Evolutionary conservation across 2,329 filamentous ascomycete species (phyloP).

Genomic region (Aureobasidium zeae): DNA sequence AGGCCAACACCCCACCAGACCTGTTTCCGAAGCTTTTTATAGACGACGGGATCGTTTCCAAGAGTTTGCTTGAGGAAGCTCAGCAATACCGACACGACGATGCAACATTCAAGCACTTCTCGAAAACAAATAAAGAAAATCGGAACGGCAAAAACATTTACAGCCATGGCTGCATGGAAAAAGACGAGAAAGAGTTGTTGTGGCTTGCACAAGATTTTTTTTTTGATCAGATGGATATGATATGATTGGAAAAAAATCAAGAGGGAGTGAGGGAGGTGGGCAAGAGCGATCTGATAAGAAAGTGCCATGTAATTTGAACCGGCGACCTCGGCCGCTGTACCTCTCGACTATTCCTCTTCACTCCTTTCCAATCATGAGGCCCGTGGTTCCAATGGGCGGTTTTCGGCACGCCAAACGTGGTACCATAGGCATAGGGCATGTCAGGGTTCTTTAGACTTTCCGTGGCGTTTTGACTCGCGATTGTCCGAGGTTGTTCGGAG

Average conservation of each 20-base stretch:
- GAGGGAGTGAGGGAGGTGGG: no score
- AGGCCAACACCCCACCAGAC: constrained; percentile 59
- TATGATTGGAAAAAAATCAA: no score
- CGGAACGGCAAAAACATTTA: constrained; percentile 65
- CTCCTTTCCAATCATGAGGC: not conserved
- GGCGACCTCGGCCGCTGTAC: constrained; percentile 13
- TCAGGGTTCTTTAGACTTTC: not conserved
- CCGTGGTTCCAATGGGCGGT: not conserved
- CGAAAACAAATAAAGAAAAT: constrained; percentile 87
- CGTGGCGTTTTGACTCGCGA: constrained; percentile 3
- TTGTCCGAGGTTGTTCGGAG: not conserved
- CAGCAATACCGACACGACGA: constrained; percentile 79
- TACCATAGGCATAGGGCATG: not conserved
- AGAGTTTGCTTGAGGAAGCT: constrained; percentile 78
- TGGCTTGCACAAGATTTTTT: not conserved
- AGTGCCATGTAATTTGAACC: constrained; percentile 18
- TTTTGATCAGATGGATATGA: constrained; percentile 9
- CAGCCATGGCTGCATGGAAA: constrained; percentile 41
- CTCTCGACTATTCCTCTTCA: constrained; percentile 2
- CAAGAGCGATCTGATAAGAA: constrained; percentile 10
- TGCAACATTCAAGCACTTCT: constrained; percentile 71
- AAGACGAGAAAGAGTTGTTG: not conserved
- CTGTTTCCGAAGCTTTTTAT: constrained; percentile 60
- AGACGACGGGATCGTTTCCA: constrained; percentile 50
- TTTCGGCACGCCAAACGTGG: not conserved